phyloP scores from a whole-genome alignment of 371 early-diverging fungal genomes.

The Dentiscutata heterogama region DNA sequence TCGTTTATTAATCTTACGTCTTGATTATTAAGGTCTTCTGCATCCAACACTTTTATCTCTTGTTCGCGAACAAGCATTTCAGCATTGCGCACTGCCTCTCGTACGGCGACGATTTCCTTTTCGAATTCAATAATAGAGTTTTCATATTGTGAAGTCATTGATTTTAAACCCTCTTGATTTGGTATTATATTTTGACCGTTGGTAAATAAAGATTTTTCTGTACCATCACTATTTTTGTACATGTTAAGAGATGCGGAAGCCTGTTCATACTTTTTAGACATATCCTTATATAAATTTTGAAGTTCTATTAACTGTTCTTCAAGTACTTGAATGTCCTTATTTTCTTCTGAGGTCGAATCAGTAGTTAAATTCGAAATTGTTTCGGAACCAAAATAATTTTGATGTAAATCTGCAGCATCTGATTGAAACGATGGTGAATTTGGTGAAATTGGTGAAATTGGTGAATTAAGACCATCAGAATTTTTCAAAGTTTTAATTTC shows the following conservation, averaged over 20 bases:
- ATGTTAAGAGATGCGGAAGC: slow-evolving; percentile 13
- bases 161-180: slow-evolving; percentile 71
- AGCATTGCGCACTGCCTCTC: slow-evolving; percentile 60
- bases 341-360: neutral
- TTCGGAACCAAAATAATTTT: neutral
- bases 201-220: neutral
- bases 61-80: slow-evolving; percentile 59
- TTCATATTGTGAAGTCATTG: slow-evolving; percentile 77
- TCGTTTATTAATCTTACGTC: slow-evolving; percentile 59
- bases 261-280: slow-evolving; percentile 43
- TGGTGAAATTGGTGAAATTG: too few relatives aligned
- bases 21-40: slow-evolving; percentile 57
- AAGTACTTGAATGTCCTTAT: slow-evolving; percentile 30
- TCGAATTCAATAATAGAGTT: slow-evolving; percentile 68
- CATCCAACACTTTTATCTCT: slow-evolving; percentile 56
- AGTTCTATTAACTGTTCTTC: slow-evolving; percentile 44
- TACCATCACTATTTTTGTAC: neutral
- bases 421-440: neutral
- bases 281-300: slow-evolving; percentile 37
- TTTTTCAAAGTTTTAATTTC: slow-evolving; percentile 63
- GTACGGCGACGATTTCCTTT: slow-evolving; percentile 60
- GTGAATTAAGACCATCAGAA: neutral
- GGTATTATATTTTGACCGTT: neutral
- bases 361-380: slow-evolving; percentile 1
- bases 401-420: slow-evolving; percentile 34